phyloP scores from a whole-genome alignment of 2,329 filamentous ascomycete genomes.

The Graphiopsis chlorocephala region DNA sequence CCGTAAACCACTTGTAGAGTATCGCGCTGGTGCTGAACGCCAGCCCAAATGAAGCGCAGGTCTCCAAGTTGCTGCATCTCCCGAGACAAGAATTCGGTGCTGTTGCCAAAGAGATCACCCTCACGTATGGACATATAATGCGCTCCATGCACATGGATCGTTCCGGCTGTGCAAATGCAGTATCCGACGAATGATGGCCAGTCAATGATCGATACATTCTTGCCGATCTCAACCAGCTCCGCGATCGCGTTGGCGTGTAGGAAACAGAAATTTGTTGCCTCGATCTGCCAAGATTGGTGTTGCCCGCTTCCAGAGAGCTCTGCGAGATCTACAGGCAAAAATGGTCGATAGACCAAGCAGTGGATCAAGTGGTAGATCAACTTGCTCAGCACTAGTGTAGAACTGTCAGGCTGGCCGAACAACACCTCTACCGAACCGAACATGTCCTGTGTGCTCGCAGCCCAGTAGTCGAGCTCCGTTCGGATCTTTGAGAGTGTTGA shows the following conservation, averaged over 20 bases:
- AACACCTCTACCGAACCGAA: conserved; percentile 73
- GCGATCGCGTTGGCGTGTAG: conserved; percentile 84
- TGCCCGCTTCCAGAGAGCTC: conserved; percentile 78
- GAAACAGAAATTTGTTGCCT: conserved; percentile 83
- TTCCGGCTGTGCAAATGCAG: conserved; percentile 81
- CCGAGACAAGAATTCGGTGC: conserved; percentile 67
- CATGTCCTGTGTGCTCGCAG: conserved; percentile 73
- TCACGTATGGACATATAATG: conserved; percentile 66
- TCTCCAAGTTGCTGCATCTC: conserved; percentile 80
- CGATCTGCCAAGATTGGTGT: conserved; percentile 89
- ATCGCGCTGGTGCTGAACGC: conserved; percentile 75
- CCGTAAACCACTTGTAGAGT: conserved; percentile 74
- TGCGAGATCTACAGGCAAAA: conserved; percentile 77
- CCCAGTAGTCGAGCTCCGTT: conserved; percentile 82
- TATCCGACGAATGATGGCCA: conserved; percentile 87
- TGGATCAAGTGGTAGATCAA: conserved; percentile 84
- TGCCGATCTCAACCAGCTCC: conserved; percentile 75
- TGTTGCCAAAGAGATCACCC: conserved; percentile 62
- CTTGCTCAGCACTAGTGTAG: conserved; percentile 76
- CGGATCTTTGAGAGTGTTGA: conserved; percentile 84
- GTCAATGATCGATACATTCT: conserved; percentile 70
- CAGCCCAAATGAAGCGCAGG: conserved; percentile 71
- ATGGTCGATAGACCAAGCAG: conserved; percentile 82
- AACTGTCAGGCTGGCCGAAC: conserved; percentile 75
- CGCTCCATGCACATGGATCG: conserved; percentile 81